A percentile compares a stretch with the other conserved stretches of the same genome.
These are phyloP conservation scores for Straminergon stramineum DNA, from an alignment of 225 moss, liverwort and hornwort species.

Conservation along the genomic window DNA sequence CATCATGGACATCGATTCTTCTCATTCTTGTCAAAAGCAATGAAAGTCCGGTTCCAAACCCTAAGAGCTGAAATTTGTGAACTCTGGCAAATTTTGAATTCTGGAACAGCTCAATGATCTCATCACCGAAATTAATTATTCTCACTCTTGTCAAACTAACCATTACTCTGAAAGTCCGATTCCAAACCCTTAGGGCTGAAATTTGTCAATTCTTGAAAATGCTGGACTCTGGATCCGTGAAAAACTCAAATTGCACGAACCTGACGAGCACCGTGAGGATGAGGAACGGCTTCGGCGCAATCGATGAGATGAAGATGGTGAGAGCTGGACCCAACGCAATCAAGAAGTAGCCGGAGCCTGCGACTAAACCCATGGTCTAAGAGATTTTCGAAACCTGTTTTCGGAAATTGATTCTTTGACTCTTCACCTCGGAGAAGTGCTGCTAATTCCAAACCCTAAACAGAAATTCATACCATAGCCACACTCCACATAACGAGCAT, in stretches of 20 bases:
- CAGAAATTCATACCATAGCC: not conserved
- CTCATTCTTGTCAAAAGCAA: no score
- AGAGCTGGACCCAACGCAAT: slow-evolving; percentile 54
- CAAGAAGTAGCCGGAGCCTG: slow-evolving; percentile 73
- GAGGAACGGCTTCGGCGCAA: slow-evolving; percentile 67
- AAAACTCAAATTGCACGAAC: not conserved
- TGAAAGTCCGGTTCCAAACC: not conserved
- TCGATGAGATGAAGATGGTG: slow-evolving; percentile 34
- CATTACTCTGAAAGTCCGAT: not conserved
- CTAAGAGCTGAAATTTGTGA: not conserved
- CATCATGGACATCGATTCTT: no score
- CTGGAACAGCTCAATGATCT: not conserved
- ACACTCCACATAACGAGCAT: not conserved
- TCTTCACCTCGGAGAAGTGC: not conserved
- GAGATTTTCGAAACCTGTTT: not conserved
- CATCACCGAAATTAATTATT: not conserved
- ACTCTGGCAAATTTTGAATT: not conserved
- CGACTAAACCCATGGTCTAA: slow-evolving; percentile 53
- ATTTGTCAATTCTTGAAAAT: not conserved
- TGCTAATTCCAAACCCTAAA: not conserved
- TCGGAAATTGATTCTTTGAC: not conserved
- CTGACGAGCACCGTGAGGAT: slow-evolving; percentile 61
- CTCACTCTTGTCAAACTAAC: not conserved
- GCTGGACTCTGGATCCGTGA: not conserved
- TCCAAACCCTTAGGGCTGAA: not conserved